These are phyloP conservation scores for Lipomyces yamanashiensis DNA, from an alignment of 805 yeast species.

Conservation along the genomic window DNA sequence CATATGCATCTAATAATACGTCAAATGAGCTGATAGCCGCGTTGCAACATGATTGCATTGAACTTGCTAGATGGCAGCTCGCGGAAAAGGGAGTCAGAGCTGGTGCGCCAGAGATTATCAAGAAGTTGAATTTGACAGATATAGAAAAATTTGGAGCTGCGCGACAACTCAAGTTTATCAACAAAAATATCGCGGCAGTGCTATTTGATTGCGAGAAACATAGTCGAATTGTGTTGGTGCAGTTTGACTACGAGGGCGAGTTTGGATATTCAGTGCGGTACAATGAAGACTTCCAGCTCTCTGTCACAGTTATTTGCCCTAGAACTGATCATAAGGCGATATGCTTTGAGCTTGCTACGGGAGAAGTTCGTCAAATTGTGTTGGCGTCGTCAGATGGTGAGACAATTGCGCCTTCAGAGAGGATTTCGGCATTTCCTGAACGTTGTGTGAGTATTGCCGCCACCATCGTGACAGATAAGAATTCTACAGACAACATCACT, in stretches of 20 bases:
- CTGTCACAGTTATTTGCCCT: conserved; percentile 21
- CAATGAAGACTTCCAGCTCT: conserved; percentile 12
- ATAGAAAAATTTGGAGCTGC: conserved; percentile 40
- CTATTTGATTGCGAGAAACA: conserved; percentile 55
- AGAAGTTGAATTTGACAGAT: conserved; percentile 18
- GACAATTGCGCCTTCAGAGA: background rate
- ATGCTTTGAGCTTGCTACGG: conserved; percentile 23
- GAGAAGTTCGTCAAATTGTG: conserved; percentile 19
- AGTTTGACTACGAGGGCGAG: conserved; percentile 4
- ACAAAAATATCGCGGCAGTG: conserved; percentile 59
- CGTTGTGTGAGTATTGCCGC: conserved; percentile 26
- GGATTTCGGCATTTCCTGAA: conserved; percentile 24
- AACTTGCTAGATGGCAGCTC: conserved; percentile 51
- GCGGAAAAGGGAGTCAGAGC: conserved; percentile 15
- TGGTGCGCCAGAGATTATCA: conserved; percentile 26
- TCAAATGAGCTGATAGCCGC: conserved; percentile 65
- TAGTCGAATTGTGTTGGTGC: conserved; percentile 19
- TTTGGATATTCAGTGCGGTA: conserved; percentile 15
- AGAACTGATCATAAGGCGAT: conserved; percentile 25
- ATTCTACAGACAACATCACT: conserved; percentile 38
- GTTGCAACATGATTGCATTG: conserved; percentile 54
- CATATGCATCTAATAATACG: conserved; percentile 66
- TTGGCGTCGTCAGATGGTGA: background rate
- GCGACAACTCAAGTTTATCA: conserved; percentile 68
- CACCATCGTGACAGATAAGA: background rate